These are phyloP conservation scores for Thalassiosira mediterranea DNA, from an alignment of 352 stramenopile species.

Conservation along the genomic window DNA sequence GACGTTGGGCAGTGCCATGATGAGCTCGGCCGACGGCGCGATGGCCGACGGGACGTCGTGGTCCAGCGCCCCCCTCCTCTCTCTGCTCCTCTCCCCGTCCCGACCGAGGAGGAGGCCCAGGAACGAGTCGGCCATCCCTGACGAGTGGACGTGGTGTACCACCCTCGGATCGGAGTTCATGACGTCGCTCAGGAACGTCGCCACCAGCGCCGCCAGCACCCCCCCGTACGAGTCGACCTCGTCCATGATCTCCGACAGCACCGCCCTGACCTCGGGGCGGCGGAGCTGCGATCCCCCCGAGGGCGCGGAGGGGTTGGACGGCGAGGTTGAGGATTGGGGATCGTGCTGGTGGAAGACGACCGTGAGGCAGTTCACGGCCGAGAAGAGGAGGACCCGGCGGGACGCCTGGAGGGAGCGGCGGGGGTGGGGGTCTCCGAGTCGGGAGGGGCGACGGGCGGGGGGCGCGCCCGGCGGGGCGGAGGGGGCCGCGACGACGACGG, in stretches of 20 bases:
- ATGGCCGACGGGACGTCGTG: constrained; percentile 82
- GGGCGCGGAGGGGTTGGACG: constrained; percentile 25
- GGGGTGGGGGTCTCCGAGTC: background rate
- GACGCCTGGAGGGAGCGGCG: constrained; percentile 39
- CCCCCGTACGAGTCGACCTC: constrained; percentile 91
- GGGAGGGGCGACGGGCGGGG: too few species aligned
- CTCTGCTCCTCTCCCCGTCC: too few species aligned
- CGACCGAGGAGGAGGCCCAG: constrained; percentile 90
- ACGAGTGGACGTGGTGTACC: constrained; percentile 92
- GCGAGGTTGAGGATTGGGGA: constrained; percentile 32
- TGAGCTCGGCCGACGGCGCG: constrained; percentile 89
- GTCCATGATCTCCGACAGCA: constrained; percentile 89
- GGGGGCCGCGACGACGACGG: background rate
- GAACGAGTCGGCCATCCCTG: constrained; percentile 91
- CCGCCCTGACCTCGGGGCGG: constrained; percentile 87
- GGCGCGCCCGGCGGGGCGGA: background rate
- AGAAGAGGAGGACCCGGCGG: constrained; percentile 79
- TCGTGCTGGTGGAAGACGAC: constrained; percentile 84
- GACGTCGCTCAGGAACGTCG: constrained; percentile 93
- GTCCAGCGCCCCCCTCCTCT: constrained; percentile 44
- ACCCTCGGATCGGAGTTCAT: constrained; percentile 96
- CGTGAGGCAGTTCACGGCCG: constrained; percentile 81
- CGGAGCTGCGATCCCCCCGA: constrained; percentile 67
- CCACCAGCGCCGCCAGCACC: constrained; percentile 90
- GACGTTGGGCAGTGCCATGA: constrained; percentile 93